These are phyloP conservation scores for Glonium stellatum DNA, from an alignment of 495 filamentous ascomycete species.

Conservation along the genomic window DNA sequence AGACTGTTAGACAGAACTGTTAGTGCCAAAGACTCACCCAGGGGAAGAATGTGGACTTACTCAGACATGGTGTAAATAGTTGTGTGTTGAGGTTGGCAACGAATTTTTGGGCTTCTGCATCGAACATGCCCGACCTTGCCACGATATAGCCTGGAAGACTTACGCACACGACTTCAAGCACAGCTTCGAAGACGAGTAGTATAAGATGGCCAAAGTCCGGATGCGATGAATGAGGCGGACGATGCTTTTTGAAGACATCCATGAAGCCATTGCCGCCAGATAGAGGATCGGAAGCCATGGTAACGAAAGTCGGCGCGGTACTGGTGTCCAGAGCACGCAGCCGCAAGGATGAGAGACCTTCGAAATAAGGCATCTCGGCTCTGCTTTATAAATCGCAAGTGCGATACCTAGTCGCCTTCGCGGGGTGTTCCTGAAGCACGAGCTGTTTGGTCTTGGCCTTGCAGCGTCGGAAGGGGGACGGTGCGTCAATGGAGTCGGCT, in stretches of 20 bases:
- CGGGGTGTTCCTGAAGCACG: conserved; percentile 8
- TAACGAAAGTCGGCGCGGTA: conserved; percentile 9
- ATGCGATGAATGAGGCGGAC: conserved; percentile 43
- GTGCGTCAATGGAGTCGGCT: neutral
- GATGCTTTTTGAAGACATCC: conserved; percentile 22
- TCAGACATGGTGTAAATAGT: conserved; percentile 93
- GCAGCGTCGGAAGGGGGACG: neutral
- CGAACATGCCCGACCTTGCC: conserved; percentile 82
- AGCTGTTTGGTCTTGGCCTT: conserved; percentile 7
- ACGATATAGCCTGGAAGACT: conserved; percentile 92
- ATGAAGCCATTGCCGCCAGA: conserved; percentile 17
- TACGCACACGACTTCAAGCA: conserved; percentile 93
- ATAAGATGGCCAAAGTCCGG: conserved; percentile 67
- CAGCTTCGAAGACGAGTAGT: conserved; percentile 90
- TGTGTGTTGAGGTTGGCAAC: conserved; percentile 89
- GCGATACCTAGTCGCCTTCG: neutral
- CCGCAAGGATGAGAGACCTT: conserved; percentile 18
- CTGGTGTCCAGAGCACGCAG: conserved; percentile 12
- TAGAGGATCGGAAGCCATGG: conserved; percentile 21
- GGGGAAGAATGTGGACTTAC: conserved; percentile 48
- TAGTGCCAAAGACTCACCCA: conserved; percentile 1
- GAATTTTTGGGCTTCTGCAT: conserved; percentile 90
- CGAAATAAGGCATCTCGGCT: conserved; percentile 22
- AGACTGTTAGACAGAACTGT: conserved; percentile 52
- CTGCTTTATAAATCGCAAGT: neutral